Evolutionary conservation across 1,284 basidiomycete species (phyloP).

Genomic region (Heterobasidion annosum): DNA sequence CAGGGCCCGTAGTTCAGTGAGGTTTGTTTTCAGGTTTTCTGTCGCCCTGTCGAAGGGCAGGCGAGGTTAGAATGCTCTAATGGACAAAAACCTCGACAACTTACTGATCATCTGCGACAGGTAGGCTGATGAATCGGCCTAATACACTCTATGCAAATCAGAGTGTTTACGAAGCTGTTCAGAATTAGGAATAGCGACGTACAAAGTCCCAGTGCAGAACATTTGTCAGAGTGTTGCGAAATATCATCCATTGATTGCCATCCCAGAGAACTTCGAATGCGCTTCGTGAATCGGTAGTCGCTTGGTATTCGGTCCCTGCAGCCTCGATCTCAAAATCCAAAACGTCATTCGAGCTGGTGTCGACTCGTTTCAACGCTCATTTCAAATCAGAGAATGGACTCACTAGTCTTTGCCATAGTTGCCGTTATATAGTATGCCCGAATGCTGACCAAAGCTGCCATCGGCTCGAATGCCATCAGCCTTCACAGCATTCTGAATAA

Average conservation of each 20-base stretch:
- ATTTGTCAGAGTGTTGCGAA: constrained; percentile 41
- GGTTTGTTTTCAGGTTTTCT: constrained; percentile 39
- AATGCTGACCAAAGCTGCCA: constrained; percentile 55
- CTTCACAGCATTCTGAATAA: constrained; percentile 29
- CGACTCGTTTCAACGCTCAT: not conserved
- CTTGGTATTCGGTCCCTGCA: constrained; percentile 39
- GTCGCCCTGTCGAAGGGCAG: constrained; percentile 27
- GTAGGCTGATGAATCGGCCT: constrained; percentile 46
- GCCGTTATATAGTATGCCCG: constrained; percentile 52
- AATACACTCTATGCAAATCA: constrained; percentile 32
- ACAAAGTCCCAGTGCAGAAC: constrained; percentile 64
- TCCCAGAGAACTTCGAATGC: constrained; percentile 42
- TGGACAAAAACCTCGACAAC: constrained; percentile 8
- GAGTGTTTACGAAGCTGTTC: not conserved
- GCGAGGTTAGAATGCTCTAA: not conserved
- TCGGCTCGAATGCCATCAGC: constrained; percentile 54
- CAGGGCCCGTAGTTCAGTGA: constrained; percentile 35
- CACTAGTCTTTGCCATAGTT: constrained; percentile 59
- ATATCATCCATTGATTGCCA: constrained; percentile 58
- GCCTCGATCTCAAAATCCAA: constrained; percentile 40
- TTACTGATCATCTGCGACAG: constrained; percentile 41
- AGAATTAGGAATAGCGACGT: constrained; percentile 14
- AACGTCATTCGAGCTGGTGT: constrained; percentile 30
- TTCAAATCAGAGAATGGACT: constrained; percentile 13
- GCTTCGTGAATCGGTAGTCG: constrained; percentile 26